Percentiles rank a stretch among this genome's conserved stretches.
Evolutionary conservation across 78 protist genomes (phyloP).

Genomic region (Speleostelium caveatum): DNA sequence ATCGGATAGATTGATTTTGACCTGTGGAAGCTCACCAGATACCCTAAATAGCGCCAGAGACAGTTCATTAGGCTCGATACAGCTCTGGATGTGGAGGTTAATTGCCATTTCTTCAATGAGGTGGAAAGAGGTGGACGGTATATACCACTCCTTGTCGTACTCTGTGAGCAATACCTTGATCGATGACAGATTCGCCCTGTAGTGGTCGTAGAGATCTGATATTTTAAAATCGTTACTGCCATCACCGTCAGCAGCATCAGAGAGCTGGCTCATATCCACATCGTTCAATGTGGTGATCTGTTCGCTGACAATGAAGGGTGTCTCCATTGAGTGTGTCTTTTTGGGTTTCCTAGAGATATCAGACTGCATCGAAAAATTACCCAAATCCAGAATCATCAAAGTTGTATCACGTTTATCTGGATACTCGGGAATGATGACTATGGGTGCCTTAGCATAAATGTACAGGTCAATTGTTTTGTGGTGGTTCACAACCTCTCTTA

Average conservation of each 20-base stretch:
- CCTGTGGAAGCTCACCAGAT: slow-evolving; percentile 50
- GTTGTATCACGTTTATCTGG: slow-evolving; percentile 15
- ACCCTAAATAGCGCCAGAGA: slow-evolving; percentile 63
- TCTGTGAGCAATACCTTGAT: slow-evolving; percentile 39
- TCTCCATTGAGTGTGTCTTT: background rate
- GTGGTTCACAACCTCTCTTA: slow-evolving; percentile 64
- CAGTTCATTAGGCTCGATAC: slow-evolving; percentile 69
- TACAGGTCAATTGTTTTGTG: slow-evolving; percentile 68
- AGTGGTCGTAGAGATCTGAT: slow-evolving; percentile 68
- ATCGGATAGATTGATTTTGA: slow-evolving; percentile 61
- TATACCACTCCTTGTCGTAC: slow-evolving; percentile 46
- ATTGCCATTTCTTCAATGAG: slow-evolving; percentile 73
- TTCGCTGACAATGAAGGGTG: slow-evolving; percentile 28
- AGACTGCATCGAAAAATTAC: slow-evolving; percentile 43
- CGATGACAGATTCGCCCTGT: slow-evolving; percentile 60
- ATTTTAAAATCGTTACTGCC: slow-evolving; percentile 27
- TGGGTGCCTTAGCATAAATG: slow-evolving; percentile 76
- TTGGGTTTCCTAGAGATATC: slow-evolving; percentile 40
- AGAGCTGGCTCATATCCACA: background rate
- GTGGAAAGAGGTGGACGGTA: background rate
- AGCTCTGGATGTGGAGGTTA: slow-evolving; percentile 54
- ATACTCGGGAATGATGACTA: slow-evolving; percentile 57
- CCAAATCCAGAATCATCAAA: slow-evolving; percentile 52
- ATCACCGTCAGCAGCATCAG: background rate
- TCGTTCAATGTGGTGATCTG: slow-evolving; percentile 21